These are phyloP conservation scores for Diaporthe amygdali DNA, from an alignment of 2,329 filamentous ascomycete genomes.

Conservation along the genomic window DNA sequence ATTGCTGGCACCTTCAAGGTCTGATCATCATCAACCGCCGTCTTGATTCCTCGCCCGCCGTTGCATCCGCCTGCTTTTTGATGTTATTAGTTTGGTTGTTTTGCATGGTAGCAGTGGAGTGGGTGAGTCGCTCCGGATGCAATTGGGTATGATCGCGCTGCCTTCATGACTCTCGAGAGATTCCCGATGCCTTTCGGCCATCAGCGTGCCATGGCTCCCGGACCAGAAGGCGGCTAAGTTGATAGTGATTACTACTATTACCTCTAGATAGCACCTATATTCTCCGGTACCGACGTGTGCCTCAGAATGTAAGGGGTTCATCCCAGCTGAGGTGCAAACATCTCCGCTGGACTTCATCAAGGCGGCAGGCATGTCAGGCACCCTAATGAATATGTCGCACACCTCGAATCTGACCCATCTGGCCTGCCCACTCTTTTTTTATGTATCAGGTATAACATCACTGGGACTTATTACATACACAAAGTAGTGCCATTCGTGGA, in stretches of 20 bases:
- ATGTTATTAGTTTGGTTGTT: neutral
- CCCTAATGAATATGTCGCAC: neutral
- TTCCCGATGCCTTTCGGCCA: neutral
- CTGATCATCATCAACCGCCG: neutral
- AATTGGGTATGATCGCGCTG: conserved; percentile 1
- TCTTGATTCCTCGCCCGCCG: neutral
- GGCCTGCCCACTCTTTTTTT: too few species aligned
- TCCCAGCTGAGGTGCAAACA: neutral
- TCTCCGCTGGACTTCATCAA: neutral
- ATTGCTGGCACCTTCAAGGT: neutral
- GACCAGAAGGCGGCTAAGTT: neutral
- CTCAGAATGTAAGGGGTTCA: neutral
- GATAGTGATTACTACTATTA: neutral
- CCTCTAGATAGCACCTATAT: neutral
- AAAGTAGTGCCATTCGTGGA: neutral
- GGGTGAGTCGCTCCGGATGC: neutral
- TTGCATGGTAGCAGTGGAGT: conserved; percentile 1
- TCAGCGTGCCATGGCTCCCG: neutral
- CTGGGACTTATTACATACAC: neutral
- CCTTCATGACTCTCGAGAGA: neutral
- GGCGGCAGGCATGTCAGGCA: neutral
- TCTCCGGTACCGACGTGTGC: neutral
- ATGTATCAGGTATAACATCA: neutral
- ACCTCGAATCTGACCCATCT: neutral
- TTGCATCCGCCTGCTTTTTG: neutral